Evolutionary conservation across 2,329 filamentous ascomycete species (phyloP).

Genomic region (Pseudogymnoascus sp.): DNA sequence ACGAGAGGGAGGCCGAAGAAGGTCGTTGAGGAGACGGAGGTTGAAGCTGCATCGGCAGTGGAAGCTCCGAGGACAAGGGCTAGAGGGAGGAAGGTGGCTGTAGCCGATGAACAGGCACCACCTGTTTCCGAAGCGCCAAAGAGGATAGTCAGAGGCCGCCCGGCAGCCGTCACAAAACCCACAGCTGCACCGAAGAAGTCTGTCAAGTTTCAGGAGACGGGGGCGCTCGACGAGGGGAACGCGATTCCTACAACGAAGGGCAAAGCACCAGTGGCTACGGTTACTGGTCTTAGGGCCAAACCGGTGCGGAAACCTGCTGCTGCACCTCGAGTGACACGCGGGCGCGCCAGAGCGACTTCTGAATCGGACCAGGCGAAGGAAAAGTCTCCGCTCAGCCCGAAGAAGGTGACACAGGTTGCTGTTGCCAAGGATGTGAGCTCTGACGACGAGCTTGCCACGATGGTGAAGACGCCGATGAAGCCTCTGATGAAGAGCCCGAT

Average conservation of each 20-base stretch:
- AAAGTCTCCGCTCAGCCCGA: constrained; percentile 54
- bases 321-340: background rate
- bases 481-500: constrained; percentile 50
- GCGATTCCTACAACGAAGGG: constrained; percentile 41
- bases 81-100: constrained; percentile 22
- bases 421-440: constrained; percentile 38
- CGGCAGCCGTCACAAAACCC: constrained; percentile 34
- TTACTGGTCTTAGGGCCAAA: constrained; percentile 37
- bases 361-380: constrained; percentile 32
- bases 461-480: constrained; percentile 45
- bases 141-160: constrained; percentile 33
- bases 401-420: constrained; percentile 56
- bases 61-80: constrained; percentile 26
- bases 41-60: constrained; percentile 21
- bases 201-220: constrained; percentile 49
- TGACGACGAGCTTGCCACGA: constrained; percentile 53
- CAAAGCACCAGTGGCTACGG: constrained; percentile 20
- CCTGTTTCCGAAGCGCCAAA: constrained; percentile 32
- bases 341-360: constrained; percentile 24
- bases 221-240: constrained; percentile 59
- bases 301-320: constrained; percentile 43
- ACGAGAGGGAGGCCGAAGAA: constrained; percentile 3
- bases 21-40: constrained; percentile 22
- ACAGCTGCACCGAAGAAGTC: constrained; percentile 47
- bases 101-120: constrained; percentile 22